Base-by-base conservation (phyloP, 2,329 filamentous ascomycete genomes). In the Beauveria sp. region DNA sequence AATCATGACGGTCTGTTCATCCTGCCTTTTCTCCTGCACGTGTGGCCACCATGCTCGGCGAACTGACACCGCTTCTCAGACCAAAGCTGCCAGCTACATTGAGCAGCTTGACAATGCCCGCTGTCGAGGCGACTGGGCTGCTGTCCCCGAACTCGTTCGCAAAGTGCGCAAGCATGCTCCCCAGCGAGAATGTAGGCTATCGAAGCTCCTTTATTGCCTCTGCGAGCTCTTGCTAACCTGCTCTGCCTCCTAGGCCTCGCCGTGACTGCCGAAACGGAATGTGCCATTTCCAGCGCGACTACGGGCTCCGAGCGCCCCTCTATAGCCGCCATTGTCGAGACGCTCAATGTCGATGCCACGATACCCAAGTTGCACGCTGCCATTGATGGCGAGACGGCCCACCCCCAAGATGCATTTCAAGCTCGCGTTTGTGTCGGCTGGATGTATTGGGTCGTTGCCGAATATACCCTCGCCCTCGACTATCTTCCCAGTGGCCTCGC, bases 111-210 rank as follows among this genome's bases (percentile, higher is more conserved):
- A 98, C 73, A 83, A 87, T 67, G 92, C 91, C 66, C 89, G 95
- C 70, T 96, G 91, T 75, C 87, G 93, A 70, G 92, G 89, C 58
- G 87, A 87, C 73, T 99, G 95, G 95, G 81, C 86, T 67, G 86
- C 90, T 34, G 83, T 98, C 34, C 90, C 91, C 28, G 93, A 98
- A 77, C 83, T 96, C 65, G 87, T 95, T 69, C 86, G 93, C 73
- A 99, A 99, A 77, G 84, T 98, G 70, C 89, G 89, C 70, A 98
- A 99, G 75, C 93, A 99, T 82, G 90, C 92, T 68, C 88, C 92
- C 46, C 85, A 90, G 64, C 85, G 90, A 74, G 84, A 85, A 75
- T 96, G 93, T 97, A 87, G 69, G 85, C 71, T 65, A 10, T 5
- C 8, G 1, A 2, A 16, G n/a, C 14, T 7, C 6, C 16, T 20